Evolutionary conservation across 2,329 filamentous ascomycete species (phyloP).

Genomic region (Penicillium oxalicum): DNA sequence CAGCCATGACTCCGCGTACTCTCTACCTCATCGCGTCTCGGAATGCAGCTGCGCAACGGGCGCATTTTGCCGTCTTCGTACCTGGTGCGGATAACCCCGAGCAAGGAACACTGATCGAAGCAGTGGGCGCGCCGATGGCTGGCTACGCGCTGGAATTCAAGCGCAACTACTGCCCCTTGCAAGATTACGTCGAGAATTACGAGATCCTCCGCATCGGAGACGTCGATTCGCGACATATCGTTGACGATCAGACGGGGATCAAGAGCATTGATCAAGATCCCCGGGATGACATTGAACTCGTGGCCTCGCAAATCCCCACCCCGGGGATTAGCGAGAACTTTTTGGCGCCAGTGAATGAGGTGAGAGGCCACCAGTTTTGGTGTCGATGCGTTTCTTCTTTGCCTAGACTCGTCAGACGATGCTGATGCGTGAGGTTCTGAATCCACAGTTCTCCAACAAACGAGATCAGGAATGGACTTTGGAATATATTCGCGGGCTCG

Average conservation of each 20-base stretch:
- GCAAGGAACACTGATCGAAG: conserved; percentile 27
- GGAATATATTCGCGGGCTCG: conserved; percentile 26
- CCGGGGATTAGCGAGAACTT: conserved; percentile 30
- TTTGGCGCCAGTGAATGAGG: conserved; percentile 31
- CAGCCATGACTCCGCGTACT: conserved; percentile 17
- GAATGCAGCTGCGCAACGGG: conserved; percentile 18
- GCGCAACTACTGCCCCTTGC: conserved; percentile 18
- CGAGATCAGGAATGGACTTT: conserved; percentile 33
- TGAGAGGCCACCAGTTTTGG: conserved; percentile 3
- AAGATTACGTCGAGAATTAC: conserved; percentile 9
- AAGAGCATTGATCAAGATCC: conserved; percentile 17
- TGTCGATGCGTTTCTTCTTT: neutral
- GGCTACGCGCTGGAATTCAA: conserved; percentile 30
- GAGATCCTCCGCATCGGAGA: conserved; percentile 18
- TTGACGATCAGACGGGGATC: conserved; percentile 8
- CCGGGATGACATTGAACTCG: conserved; percentile 21
- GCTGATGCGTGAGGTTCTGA: neutral
- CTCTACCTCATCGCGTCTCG: conserved; percentile 23
- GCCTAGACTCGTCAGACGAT: neutral
- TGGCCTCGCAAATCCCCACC: conserved; percentile 23
- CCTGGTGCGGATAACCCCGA: conserved; percentile 14
- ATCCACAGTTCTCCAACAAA: conserved; percentile 24
- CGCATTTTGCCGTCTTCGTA: conserved; percentile 29
- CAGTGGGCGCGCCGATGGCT: conserved; percentile 28
- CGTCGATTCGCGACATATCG: conserved; percentile 18